phyloP scores from a whole-genome alignment of 768 basidiomycete genomes.

The Mycena belliarum region DNA sequence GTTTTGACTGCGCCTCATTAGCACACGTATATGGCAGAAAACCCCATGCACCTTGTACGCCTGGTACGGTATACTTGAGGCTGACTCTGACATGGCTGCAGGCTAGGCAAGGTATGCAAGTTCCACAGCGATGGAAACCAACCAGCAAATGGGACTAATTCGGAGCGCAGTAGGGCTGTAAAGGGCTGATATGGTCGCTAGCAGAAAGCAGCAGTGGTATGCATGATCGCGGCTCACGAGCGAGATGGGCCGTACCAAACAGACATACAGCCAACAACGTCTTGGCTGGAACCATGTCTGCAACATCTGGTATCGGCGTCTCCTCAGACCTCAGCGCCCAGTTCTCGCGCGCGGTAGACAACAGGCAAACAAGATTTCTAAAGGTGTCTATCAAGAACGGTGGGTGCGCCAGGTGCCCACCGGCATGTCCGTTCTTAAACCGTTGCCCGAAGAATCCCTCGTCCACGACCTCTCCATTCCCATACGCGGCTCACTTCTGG shows the following conservation, averaged over 20 bases:
- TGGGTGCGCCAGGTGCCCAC: constrained; percentile 33
- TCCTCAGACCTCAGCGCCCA: constrained; percentile 55
- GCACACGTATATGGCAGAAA: constrained; percentile 6
- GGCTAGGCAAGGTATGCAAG: constrained; percentile 9
- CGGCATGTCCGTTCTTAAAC: constrained; percentile 16
- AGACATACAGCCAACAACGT: constrained; percentile 2
- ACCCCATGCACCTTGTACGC: constrained; percentile 46
- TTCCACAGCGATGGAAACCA: background rate
- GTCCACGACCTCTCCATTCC: constrained; percentile 57
- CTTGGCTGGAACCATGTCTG: constrained; percentile 52
- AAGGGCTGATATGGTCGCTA: constrained; percentile 1
- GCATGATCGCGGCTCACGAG: constrained; percentile 7
- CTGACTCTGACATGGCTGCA: constrained; percentile 20
- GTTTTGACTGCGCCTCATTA: constrained; percentile 40
- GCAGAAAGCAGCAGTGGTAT: background rate
- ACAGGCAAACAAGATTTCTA: constrained; percentile 63
- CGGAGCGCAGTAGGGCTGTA: background rate
- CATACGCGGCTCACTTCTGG: constrained; percentile 51
- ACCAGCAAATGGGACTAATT: background rate
- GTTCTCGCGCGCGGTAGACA: constrained; percentile 60
- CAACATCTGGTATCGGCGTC: constrained; percentile 69
- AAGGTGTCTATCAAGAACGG: constrained; percentile 78
- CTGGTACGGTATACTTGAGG: constrained; percentile 45
- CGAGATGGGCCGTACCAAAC: background rate
- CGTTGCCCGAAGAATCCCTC: constrained; percentile 57